Evolutionary conservation across 1,284 basidiomycete species (phyloP).

Genomic region (Tremellales sp.): DNA sequence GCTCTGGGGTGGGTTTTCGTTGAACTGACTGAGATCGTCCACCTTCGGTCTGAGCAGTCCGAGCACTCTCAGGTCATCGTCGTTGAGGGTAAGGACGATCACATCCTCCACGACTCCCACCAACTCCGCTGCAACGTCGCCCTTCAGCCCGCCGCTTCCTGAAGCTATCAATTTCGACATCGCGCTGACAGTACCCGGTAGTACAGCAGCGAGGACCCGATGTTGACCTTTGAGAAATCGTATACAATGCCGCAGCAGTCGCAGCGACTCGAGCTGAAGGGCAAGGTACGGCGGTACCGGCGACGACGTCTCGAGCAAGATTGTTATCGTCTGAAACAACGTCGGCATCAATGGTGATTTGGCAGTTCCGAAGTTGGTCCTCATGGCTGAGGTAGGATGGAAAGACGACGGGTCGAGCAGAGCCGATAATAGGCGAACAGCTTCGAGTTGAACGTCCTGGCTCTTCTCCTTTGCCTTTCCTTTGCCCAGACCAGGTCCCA

Average conservation of each 20-base stretch:
- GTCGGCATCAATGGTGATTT: conserved; percentile 59
- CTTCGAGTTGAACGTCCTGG: conserved; percentile 35
- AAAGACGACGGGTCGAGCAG: conserved; percentile 21
- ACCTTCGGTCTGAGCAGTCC: conserved; percentile 56
- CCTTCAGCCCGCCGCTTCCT: conserved; percentile 39
- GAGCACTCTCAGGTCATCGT: conserved; percentile 58
- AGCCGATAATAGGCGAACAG: conserved; percentile 28
- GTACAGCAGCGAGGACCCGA: conserved; percentile 55
- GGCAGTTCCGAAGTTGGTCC: conserved; percentile 50
- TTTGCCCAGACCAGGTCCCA: conserved; percentile 61
- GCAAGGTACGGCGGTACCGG: conserved; percentile 57
- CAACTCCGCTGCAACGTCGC: conserved; percentile 51
- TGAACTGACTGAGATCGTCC: conserved; percentile 38
- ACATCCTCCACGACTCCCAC: conserved; percentile 58
- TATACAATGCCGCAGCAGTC: conserved; percentile 59
- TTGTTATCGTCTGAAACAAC: conserved; percentile 74
- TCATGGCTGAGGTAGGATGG: conserved; percentile 53
- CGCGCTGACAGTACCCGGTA: conserved; percentile 74
- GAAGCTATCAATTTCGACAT: conserved; percentile 60
- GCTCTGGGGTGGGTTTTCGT: conserved; percentile 7
- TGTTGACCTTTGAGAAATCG: conserved; percentile 64
- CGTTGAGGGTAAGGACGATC: conserved; percentile 54
- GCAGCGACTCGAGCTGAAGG: conserved; percentile 63
- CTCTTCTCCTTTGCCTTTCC: conserved; percentile 54
- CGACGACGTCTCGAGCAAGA: conserved; percentile 55